phyloP scores from a whole-genome alignment of 139 green algal genomes.

The Haematococcus sp. region DNA sequence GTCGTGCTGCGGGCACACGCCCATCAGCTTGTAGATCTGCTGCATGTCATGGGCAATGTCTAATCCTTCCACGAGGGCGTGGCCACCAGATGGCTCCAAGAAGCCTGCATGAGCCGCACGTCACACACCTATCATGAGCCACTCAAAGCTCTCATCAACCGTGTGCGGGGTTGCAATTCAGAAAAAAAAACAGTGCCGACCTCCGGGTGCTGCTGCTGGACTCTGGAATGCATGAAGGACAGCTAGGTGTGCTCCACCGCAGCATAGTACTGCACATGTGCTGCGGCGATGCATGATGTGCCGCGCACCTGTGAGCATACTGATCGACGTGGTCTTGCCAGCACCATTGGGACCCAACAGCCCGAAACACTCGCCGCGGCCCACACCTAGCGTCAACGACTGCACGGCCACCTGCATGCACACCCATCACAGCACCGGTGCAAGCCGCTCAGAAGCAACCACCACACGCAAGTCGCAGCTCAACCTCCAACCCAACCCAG shows the following conservation, averaged over 20 bases:
- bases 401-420: slow-evolving; percentile 56
- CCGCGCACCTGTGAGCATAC: slow-evolving; percentile 59
- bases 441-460: no score
- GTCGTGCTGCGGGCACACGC: slow-evolving; percentile 89
- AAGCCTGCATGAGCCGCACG: slow-evolving; percentile 41
- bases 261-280: no score
- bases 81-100: slow-evolving; percentile 49
- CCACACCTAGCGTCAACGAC: slow-evolving; percentile 44
- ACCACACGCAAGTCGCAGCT: no score
- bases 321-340: slow-evolving; percentile 80
- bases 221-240: no score
- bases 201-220: no score
- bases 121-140: no score
- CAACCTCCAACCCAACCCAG: no score
- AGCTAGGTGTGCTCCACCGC: no score
- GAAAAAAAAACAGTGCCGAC: no score
- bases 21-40: slow-evolving; percentile 63
- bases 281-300: no score
- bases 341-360: slow-evolving; percentile 86
- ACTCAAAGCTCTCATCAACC: no score
- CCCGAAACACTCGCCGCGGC: slow-evolving; percentile 51
- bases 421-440: not conserved
- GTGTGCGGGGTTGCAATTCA: no score
- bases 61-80: slow-evolving; percentile 52
- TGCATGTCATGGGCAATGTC: slow-evolving; percentile 62